These are phyloP conservation scores for Sporothrix curviconia DNA, from an alignment of 2,329 filamentous ascomycete genomes.

Conservation along the genomic window DNA sequence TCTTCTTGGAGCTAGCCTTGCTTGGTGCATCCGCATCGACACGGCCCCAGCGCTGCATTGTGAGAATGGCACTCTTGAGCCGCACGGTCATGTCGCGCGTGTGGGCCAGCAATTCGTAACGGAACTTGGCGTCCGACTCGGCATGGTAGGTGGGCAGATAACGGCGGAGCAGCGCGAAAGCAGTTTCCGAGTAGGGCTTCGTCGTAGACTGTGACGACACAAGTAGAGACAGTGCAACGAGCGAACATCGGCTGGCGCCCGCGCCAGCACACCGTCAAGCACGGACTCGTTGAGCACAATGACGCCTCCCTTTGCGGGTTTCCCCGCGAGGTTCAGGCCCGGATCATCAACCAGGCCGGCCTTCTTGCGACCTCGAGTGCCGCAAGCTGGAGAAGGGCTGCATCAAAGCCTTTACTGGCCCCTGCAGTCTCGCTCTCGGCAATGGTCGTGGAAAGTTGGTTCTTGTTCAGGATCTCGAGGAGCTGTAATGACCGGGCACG, in stretches of 20 bases:
- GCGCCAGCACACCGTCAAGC: constrained; percentile 46
- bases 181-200: constrained; percentile 58
- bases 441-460: constrained; percentile 33
- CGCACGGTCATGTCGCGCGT: constrained; percentile 72
- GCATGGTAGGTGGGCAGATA: constrained; percentile 68
- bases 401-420: too few species aligned
- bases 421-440: constrained; percentile 21
- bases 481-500: constrained; percentile 48
- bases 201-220: constrained; percentile 69
- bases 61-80: constrained; percentile 59
- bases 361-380: constrained; percentile 68
- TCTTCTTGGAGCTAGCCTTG: neutral
- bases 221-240: constrained; percentile 73
- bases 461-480: constrained; percentile 43
- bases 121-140: constrained; percentile 79
- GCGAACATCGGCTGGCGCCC: constrained; percentile 59
- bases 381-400: constrained; percentile 56
- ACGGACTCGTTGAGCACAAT: constrained; percentile 35
- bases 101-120: constrained; percentile 71
- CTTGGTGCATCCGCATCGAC: constrained; percentile 30
- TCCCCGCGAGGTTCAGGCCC: constrained; percentile 17
- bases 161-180: constrained; percentile 55
- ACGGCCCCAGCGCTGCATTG: constrained; percentile 41
- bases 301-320: constrained; percentile 19
- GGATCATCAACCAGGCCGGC: constrained; percentile 63